Evolutionary conservation across 345 rosid genomes (phyloP), one percentile per base, ranked within the genome.

Genomic region (Raphanus raphanistrum): DNA sequence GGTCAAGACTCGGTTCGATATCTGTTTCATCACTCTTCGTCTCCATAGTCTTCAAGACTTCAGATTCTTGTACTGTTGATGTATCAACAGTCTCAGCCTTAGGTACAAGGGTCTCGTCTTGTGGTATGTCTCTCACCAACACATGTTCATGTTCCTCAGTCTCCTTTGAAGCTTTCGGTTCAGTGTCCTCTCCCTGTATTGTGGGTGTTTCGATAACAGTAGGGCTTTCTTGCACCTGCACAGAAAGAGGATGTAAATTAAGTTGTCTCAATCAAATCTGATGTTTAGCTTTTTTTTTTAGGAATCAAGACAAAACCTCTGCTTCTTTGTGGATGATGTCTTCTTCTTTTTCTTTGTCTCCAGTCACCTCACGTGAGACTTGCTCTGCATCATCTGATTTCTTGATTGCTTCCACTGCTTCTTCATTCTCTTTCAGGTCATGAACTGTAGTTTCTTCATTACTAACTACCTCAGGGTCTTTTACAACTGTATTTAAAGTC

Each of bases 81-180:
- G 36, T 63, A 54, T 70, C 38, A 11, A 16, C 65, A 73, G n/a
- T 16, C 64, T 78, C 77, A 78, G n/a, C 29, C 59, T 45, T 28
- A 21, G 48, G 38, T 70, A 10, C 33, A 26, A 35, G 4, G 2
- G 35, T 79, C 70, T 72, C 70, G 8, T 57, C 15, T 48, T 71
- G 62, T 65, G 31, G 29, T 66, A 48, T 12, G 27, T 78, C 81
- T 72, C 81, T 71, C 15, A 10, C 72, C 36, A 58, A 43, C 21
- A 41, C 32, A 13, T 71, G 67, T 71, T 41, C 81, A 31, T 78
- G 63, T 33, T 72, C 63, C 26, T 72, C 48, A 10, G n/a, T 25
- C 25, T 36, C 74, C 54, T 21, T 38, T 27, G 62, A 55, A 55
- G 8, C 52, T 17, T 57, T 57, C 33, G 35, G 5, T 36, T 36